Evolutionary conservation across 2,329 filamentous ascomycete genomes (phyloP).

Genomic region (Apiospora saccharicola): DNA sequence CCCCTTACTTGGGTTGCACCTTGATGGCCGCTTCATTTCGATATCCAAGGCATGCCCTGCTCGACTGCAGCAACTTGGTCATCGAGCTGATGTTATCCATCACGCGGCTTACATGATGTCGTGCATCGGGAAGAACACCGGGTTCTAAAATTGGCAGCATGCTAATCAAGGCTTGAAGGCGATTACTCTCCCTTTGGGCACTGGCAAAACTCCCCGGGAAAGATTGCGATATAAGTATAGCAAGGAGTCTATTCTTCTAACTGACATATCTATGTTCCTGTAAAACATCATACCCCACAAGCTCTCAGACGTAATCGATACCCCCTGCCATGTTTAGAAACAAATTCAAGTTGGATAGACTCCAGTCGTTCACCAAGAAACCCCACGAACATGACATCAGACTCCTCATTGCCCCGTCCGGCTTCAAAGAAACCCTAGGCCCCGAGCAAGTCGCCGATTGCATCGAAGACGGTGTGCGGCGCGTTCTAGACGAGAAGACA

Average conservation of each 20-base stretch:
- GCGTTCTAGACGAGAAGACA: conserved; percentile 50
- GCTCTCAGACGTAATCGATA: neutral
- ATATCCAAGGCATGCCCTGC: neutral
- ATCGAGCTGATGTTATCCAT: neutral
- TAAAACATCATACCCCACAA: neutral
- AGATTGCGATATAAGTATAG: neutral
- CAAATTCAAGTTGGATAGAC: neutral
- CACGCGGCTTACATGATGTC: neutral
- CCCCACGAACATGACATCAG: neutral
- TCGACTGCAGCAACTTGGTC: neutral
- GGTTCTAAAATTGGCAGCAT: neutral
- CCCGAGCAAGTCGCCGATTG: conserved; percentile 57
- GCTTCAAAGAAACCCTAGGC: conserved; percentile 61
- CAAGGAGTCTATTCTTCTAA: neutral
- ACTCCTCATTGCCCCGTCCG: conserved; percentile 59
- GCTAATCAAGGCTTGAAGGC: neutral
- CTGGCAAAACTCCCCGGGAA: neutral
- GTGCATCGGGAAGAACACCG: neutral
- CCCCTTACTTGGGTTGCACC: neutral
- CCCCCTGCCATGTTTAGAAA: neutral
- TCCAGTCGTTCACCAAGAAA: neutral
- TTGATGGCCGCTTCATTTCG: neutral
- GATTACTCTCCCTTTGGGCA: neutral
- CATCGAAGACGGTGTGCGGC: conserved; percentile 56
- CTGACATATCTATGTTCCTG: neutral